Base-by-base conservation (phyloP, 2,329 filamentous ascomycete species). In the Phymatotrichopsis omnivora region DNA sequence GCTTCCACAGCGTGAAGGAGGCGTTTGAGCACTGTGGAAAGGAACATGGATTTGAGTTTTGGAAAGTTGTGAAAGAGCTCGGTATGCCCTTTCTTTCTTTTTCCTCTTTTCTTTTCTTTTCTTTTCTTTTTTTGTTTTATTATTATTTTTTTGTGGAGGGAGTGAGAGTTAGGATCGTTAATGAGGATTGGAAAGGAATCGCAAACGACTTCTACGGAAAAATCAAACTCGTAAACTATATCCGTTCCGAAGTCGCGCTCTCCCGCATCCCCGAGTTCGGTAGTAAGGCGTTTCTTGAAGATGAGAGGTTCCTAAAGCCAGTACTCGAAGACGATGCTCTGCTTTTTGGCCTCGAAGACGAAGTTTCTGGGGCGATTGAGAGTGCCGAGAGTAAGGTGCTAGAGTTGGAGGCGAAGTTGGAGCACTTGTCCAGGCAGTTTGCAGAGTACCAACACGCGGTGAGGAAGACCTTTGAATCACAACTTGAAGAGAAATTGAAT, bases 271-370 rank as follows among this genome's bases (percentile, higher is more conserved):
- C 53, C 4, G 49, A 54, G 2, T 28, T 51, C 14, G 31, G 43
- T n/a, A 49, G 60, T 3, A 60, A 61, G 65, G 70, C 28, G 65
- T 69, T 77, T 20, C 78, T 95, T 52, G 71, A 77, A n/a, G 76
- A 85, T 51, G 89, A 96, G 53, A 72, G 74, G 54, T 93, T 79
- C 60, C 70, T 98, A 47, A 82, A 82, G 60, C 91, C 91, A 0
- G 79, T 86, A 3, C 66, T 98, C 6, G 80, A 91, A 47, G 85
- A 95, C 56, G 91, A 98, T 62, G 83, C 87, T 3, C 68, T 96
- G 42, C 75, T 98, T 24, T 86, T 93, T 61, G 83, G 76, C 45
- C 70, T 98, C 16, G 89, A 93, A 53, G 91, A 95, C 53, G n/a
- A 53, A 12, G 53, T 49, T 7, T 42, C 47, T 53, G 29, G 56